phyloP scores from a whole-genome alignment of 2,329 filamentous ascomycete genomes.

The Volutella citrinella region DNA sequence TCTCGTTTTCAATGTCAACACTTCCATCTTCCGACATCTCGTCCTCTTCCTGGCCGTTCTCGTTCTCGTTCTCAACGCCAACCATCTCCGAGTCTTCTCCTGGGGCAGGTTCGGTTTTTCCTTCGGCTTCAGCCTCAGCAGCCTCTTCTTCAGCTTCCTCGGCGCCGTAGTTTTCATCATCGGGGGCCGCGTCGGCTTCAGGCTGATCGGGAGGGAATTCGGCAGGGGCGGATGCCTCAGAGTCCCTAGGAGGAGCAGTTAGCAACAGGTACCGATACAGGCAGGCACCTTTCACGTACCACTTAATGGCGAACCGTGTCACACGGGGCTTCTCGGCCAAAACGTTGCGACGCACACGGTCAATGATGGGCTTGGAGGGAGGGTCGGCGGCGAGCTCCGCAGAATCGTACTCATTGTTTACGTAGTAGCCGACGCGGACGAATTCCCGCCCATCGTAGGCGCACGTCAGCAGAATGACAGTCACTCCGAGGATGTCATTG shows the following conservation, averaged over 20 bases:
- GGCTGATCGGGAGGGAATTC: constrained; percentile 98
- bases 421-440: constrained; percentile 97
- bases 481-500: constrained; percentile 94
- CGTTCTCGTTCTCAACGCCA: constrained; percentile 52
- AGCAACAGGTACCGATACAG: too few relatives aligned
- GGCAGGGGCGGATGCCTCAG: constrained; percentile 91
- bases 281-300: too few relatives aligned
- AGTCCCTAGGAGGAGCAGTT: too few relatives aligned
- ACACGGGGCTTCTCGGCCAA: constrained; percentile 96
- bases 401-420: constrained; percentile 98
- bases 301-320: constrained; percentile 97
- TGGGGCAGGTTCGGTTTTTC: constrained; percentile 42
- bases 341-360: constrained; percentile 88
- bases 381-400: constrained; percentile 87
- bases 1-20: constrained; percentile 77
- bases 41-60: constrained; percentile 57
- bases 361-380: constrained; percentile 86
- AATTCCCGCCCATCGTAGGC: constrained; percentile 97
- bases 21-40: constrained; percentile 70
- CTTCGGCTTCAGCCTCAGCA: constrained; percentile 44
- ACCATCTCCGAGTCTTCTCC: constrained; percentile 75
- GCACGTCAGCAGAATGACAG: constrained; percentile 93
- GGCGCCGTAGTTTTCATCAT: constrained; percentile 87
- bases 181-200: constrained; percentile 81
- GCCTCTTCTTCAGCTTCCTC: constrained; percentile 79